Evolutionary conservation across 768 basidiomycete genomes (phyloP).

Genomic region (Mycena vitilis): DNA sequence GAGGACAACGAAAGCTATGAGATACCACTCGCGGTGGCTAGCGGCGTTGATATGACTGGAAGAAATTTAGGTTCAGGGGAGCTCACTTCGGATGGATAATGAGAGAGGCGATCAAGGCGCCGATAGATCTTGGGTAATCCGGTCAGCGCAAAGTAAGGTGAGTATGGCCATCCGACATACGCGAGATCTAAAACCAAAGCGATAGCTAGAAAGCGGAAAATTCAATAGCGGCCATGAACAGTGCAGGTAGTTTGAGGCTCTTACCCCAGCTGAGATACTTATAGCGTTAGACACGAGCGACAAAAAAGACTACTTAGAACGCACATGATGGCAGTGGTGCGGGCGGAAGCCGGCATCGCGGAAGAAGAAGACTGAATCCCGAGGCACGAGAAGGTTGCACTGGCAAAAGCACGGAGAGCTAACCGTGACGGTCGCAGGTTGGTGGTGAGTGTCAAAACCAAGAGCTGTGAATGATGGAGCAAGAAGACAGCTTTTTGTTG

Average conservation of each 20-base stretch:
- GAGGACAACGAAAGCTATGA: constrained; percentile 3
- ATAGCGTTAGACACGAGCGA: background rate
- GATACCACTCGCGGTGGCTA: constrained; percentile 7
- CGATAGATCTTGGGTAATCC: background rate
- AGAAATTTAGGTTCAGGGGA: background rate
- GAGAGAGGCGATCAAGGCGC: background rate
- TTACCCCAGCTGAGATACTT: background rate
- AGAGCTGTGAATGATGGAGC: too few relatives aligned
- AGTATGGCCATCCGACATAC: background rate
- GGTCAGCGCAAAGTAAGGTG: background rate
- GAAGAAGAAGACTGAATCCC: too few relatives aligned
- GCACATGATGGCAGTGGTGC: background rate
- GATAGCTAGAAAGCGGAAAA: background rate
- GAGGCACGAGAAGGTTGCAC: too few relatives aligned
- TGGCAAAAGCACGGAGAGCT: too few relatives aligned
- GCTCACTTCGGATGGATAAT: constrained; percentile 6
- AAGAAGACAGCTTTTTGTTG: too few relatives aligned
- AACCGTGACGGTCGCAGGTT: too few relatives aligned
- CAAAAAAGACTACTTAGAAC: background rate
- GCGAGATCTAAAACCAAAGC: constrained; percentile 3
- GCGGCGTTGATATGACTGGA: background rate
- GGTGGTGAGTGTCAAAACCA: too few relatives aligned
- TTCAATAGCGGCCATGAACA: background rate
- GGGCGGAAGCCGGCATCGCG: background rate
- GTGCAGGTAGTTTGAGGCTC: too few relatives aligned